Evolutionary conservation across 179 eudicot genomes (phyloP), one percentile per base, ranked within the genome.

Genomic region (Corrigiola litoralis): DNA sequence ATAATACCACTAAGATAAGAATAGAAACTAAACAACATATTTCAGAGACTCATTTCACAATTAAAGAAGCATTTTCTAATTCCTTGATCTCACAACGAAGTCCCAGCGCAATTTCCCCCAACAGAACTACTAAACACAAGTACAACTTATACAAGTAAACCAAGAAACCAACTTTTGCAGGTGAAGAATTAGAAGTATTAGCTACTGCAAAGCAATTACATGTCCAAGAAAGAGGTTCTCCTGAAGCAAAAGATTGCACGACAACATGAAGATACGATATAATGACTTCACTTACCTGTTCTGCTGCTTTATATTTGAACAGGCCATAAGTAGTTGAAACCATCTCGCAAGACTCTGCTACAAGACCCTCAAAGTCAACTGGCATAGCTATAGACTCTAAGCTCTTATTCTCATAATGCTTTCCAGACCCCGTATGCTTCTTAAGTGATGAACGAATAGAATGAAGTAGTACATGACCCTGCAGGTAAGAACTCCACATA

Each of bases 391-490:
- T 27, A 63, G 48, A 58, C 21, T 72, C 72, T 45, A 73, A 58
- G 59, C 25, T 68, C 56, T 80, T 86, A 75, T 65, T 47, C 42
- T 72, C 84, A 38, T 38, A 66, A 56, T 74, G 59, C 63, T 72
- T 74, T 33, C 61, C 79, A 47, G 77, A 63, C 20, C 59, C 51
- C 60, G 78, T 49, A 61, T 68, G 73, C 52, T 60, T 74, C 72
- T 79, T 75, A 5, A 68, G 72, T 66, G 88, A 84, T 36, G 95
- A 78, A n/a, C 73, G 82, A 74, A 95, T 76, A 56, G 78, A 79
- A 75, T 90, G 90, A 63, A 84, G 87, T 37, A 90, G 92, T 70
- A 94, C 92, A 66, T 91, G 91, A 66, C 96, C 96, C 96, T 94
- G 86, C 36, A 62, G 20, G 72, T 53, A 44, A 11, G 48, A 72